Percentiles rank a stretch among this genome's conserved stretches.
phyloP scores from a whole-genome alignment of 208 protist genomes.

The Trypanosoma congolense region DNA sequence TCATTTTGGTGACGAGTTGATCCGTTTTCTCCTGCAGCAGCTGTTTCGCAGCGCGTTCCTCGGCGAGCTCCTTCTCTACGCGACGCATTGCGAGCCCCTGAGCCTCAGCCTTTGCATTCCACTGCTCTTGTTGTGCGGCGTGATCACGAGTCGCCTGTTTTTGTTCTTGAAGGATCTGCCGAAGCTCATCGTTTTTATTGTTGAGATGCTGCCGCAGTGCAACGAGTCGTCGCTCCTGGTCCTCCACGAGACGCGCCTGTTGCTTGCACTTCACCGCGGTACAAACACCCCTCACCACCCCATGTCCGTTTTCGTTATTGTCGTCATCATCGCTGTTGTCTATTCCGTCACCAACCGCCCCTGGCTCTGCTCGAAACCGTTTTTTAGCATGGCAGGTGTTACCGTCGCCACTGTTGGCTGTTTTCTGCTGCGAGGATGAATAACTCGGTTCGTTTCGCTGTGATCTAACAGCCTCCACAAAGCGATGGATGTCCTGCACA shows the following conservation, averaged over 20 bases:
- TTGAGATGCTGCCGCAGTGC: conserved; percentile 54
- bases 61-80: conserved; percentile 22
- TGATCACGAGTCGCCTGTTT: conserved; percentile 37
- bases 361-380: conserved; percentile 5
- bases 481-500: conserved; percentile 38
- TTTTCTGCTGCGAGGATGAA: background rate
- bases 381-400: conserved; percentile 5
- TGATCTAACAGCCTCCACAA: conserved; percentile 19
- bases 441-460: background rate
- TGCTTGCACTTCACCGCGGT: conserved; percentile 16
- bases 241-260: conserved; percentile 26
- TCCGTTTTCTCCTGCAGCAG: conserved; percentile 42
- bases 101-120: conserved; percentile 45
- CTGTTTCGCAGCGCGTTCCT: conserved; percentile 31
- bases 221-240: conserved; percentile 35
- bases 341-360: conserved; percentile 19
- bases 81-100: conserved; percentile 41
- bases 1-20: conserved; percentile 27
- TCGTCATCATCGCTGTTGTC: conserved; percentile 14
- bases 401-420: background rate
- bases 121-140: conserved; percentile 33
- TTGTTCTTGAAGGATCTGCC: conserved; percentile 37
- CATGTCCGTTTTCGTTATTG: conserved; percentile 2
- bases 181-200: conserved; percentile 53
- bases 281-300: background rate